A percentile compares a stretch with the other conserved stretches of the same genome.
Evolutionary conservation across 2,329 filamentous ascomycete species (phyloP).

Genomic region (Myriosclerotinia curreyana): DNA sequence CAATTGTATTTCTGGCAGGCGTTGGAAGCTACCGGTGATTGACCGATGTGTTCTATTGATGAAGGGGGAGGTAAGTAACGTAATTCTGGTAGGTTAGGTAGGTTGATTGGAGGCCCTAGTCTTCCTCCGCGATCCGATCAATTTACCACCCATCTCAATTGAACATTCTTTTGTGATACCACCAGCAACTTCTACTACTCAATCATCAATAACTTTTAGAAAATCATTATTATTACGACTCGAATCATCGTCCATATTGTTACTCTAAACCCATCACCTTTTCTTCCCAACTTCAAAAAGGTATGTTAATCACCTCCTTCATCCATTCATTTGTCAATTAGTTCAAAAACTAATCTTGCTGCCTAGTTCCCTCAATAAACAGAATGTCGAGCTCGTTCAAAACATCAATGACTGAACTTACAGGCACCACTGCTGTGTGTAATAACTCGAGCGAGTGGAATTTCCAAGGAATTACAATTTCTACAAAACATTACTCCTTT

Average conservation of each 20-base stretch:
- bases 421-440: background rate
- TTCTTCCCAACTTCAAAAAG: background rate
- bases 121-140: background rate
- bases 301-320: slow-evolving; percentile 6
- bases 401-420: background rate
- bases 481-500: background rate
- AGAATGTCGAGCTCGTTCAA: background rate
- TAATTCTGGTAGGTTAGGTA: background rate
- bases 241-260: background rate
- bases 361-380: background rate
- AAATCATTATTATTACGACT: background rate
- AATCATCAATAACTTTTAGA: background rate
- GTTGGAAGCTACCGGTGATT: slow-evolving; percentile 2
- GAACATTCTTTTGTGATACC: background rate
- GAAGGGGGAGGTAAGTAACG: background rate
- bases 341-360: background rate
- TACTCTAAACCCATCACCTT: background rate
- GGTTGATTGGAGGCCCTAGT: background rate
- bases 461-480: slow-evolving; percentile 4
- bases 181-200: background rate
- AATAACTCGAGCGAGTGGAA: background rate
- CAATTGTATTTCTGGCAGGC: slow-evolving; percentile 3
- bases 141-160: slow-evolving; percentile 6
- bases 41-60: background rate
- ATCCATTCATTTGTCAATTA: slow-evolving; percentile 4